Evolutionary conservation across 1,284 basidiomycete genomes (phyloP), one percentile per base, ranked within the genome.

Genomic region (Pyrrhoderma lamaoense): DNA sequence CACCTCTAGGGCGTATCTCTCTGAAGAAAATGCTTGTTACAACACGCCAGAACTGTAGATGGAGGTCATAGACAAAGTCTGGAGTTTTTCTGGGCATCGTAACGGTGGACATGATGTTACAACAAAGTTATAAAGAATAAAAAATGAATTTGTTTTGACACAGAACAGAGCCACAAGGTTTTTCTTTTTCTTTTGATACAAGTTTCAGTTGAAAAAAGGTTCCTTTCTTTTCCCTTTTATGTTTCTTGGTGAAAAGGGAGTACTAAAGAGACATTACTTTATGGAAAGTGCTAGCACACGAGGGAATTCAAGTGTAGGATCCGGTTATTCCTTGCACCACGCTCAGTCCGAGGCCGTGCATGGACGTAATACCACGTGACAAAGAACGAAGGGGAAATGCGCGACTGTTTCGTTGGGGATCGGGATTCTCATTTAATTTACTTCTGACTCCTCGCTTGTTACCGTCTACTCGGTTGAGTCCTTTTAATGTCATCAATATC

Each of bases 11-110:
- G 57, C 94, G 79, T 61, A 99, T 88, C 71, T 99, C 95, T 56
- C 96, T 77, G 74, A 99, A 99, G 77, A 99, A 99, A 61, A 99
- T 85, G 68, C 91, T 92, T 61, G 90, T 91, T 56, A 99, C 79
- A 19, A 83, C 73, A 53, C 85, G 74, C 89, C 89, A 89, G 67
- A 90, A 86, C 37, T 84, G 62, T 64, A 91, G 76, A 16, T 77
- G 77, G 42, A 73, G 70, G 60, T 88, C 81, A 62, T 89, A 89
- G 54, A 68, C 60, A 42, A 71, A 40, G 57, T 65, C 64, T 14
- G 61, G 56, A 42, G 42, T 45, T 50, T 43, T 48, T 13, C 35
- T 25, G 34, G 54, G 51, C 50, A 52, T 49, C 31, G 53, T 42
- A 13, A 51, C 36, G 14, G 35, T 18, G 19, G 52, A 54, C 52